Evolutionary conservation across 352 stramenopile genomes (phyloP).

Genomic region (Phytophthora hybrid): DNA sequence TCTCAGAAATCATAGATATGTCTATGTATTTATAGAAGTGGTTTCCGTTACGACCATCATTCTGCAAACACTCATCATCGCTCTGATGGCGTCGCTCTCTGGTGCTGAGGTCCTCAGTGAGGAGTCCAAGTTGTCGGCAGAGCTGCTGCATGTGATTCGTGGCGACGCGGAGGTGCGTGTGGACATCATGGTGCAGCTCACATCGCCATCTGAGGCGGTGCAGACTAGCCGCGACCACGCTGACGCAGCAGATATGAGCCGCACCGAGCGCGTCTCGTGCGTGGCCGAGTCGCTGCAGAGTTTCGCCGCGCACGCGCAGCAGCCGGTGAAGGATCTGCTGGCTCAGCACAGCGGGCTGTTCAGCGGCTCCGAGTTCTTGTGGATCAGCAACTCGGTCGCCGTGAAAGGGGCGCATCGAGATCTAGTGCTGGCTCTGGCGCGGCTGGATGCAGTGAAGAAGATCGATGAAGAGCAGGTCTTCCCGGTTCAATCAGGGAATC

Average conservation of each 20-base stretch:
- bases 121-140: constrained; percentile 48
- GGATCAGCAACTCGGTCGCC: constrained; percentile 75
- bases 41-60: constrained; percentile 13
- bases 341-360: constrained; percentile 38
- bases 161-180: constrained; percentile 34
- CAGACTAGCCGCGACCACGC: constrained; percentile 37
- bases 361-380: constrained; percentile 54
- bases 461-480: constrained; percentile 63
- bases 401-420: constrained; percentile 48
- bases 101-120: too few species aligned
- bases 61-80: constrained; percentile 13
- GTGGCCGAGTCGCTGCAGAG: constrained; percentile 59
- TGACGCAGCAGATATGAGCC: constrained; percentile 29
- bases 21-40: constrained; percentile 17
- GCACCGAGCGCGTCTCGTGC: constrained; percentile 48
- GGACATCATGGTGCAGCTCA: constrained; percentile 68
- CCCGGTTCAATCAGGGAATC: constrained; percentile 6
- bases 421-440: constrained; percentile 51
- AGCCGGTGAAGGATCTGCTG: constrained; percentile 57
- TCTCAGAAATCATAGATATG: constrained; percentile 14
- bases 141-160: constrained; percentile 44
- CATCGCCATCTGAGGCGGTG: constrained; percentile 46
- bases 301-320: constrained; percentile 58
- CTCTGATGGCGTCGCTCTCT: constrained; percentile 18
- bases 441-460: constrained; percentile 50